These are phyloP conservation scores for Fusarium subtropicale DNA, from an alignment of 2,329 filamentous ascomycete species.

Conservation along the genomic window DNA sequence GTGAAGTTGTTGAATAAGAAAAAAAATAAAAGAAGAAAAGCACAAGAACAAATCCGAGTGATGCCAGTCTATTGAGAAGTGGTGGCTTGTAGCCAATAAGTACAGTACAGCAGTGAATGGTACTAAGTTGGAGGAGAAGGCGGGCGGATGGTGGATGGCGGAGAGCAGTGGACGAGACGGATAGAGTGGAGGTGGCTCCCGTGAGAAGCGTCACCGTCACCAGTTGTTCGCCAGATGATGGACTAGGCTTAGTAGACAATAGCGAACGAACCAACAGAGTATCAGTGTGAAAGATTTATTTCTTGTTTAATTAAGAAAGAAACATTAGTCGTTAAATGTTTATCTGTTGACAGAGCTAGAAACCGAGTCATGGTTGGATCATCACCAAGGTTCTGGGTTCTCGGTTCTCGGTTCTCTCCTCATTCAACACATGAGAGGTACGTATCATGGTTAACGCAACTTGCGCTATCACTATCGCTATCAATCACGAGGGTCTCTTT, in stretches of 20 bases:
- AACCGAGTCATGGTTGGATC: constrained; percentile 36
- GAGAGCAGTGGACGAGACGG: constrained; percentile 41
- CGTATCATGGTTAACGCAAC: constrained; percentile 16
- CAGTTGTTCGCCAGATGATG: constrained; percentile 25
- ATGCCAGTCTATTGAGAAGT: constrained; percentile 29
- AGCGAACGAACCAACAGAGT: not conserved
- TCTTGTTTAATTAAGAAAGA: not conserved
- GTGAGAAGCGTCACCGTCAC: constrained; percentile 45
- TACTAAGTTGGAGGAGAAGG: constrained; percentile 25
- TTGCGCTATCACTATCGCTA: constrained; percentile 18
- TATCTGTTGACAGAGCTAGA: not conserved
- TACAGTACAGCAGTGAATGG: constrained; percentile 14
- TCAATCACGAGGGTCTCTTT: constrained; percentile 41
- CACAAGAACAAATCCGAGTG: constrained; percentile 13
- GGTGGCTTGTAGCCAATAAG: constrained; percentile 32
- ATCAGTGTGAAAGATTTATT: not conserved
- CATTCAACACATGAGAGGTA: constrained; percentile 11
- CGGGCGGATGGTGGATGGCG: constrained; percentile 38
- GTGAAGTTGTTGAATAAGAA: not conserved
- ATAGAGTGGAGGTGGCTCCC: constrained; percentile 44
- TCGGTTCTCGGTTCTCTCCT: not conserved
- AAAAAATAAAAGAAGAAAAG: not conserved
- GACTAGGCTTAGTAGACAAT: not conserved
- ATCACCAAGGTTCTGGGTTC: not conserved
- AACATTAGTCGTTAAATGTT: constrained; percentile 1